Percentiles rank a stretch among this genome's conserved stretches.
Evolutionary conservation across 805 yeast species (phyloP).

Genomic region (Saturnispora quitensis): DNA sequence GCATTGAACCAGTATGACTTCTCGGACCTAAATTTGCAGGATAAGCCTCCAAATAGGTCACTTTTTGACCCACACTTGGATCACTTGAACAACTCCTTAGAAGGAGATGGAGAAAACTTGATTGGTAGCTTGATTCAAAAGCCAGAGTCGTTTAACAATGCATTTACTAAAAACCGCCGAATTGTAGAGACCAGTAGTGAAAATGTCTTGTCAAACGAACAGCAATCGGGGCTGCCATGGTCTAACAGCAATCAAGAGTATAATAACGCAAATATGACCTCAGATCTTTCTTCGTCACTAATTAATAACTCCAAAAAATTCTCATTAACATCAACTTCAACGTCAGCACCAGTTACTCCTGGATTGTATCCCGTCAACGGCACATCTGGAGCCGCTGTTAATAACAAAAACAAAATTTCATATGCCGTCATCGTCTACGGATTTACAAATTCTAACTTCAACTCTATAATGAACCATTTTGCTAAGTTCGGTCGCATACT

Average conservation of each 20-base stretch:
- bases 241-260: background rate
- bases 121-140: slow-evolving; percentile 31
- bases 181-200: slow-evolving; percentile 14
- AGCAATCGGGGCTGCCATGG: background rate
- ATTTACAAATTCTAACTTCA: slow-evolving; percentile 1
- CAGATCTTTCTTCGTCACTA: slow-evolving; percentile 31
- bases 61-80: slow-evolving; percentile 33
- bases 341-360: slow-evolving; percentile 61
- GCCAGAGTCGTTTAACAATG: slow-evolving; percentile 37
- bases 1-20: slow-evolving; percentile 15
- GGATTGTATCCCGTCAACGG: slow-evolving; percentile 54
- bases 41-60: slow-evolving; percentile 42
- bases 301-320: background rate
- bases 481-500: slow-evolving; percentile 11
- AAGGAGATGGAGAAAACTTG: slow-evolving; percentile 12
- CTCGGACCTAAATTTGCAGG: slow-evolving; percentile 18
- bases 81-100: slow-evolving; percentile 30
- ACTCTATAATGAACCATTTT: slow-evolving; percentile 8
- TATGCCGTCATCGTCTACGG: slow-evolving; percentile 66
- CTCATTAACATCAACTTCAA: background rate
- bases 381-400: slow-evolving; percentile 15
- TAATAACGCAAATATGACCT: background rate
- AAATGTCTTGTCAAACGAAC: slow-evolving; percentile 9
- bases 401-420: slow-evolving; percentile 37
- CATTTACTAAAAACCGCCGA: slow-evolving; percentile 29